These are phyloP conservation scores for Colletotrichum eleusines DNA, from an alignment of 2,329 filamentous ascomycete genomes.

Conservation along the genomic window DNA sequence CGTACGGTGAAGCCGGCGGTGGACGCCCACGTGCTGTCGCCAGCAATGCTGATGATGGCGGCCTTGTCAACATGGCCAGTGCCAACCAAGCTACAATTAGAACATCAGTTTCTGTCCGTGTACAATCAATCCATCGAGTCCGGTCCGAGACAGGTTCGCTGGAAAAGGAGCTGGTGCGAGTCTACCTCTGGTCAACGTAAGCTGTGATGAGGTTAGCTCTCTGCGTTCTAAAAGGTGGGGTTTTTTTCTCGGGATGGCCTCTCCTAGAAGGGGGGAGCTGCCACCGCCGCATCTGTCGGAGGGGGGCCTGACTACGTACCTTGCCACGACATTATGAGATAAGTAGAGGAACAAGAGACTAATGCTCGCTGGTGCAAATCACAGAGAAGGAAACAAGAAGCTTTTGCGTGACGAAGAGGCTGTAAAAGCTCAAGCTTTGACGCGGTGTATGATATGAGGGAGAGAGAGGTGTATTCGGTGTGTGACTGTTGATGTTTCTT, in stretches of 20 bases:
- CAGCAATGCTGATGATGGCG: constrained; percentile 84
- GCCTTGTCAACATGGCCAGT: constrained; percentile 85
- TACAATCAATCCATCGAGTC: constrained; percentile 11
- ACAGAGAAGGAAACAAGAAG: constrained; percentile 36
- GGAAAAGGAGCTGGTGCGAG: constrained; percentile 21
- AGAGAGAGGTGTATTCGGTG: constrained; percentile 25
- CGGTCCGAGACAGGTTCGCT: constrained; percentile 4
- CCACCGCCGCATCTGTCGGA: constrained; percentile 30
- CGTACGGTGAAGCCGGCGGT: constrained; percentile 79
- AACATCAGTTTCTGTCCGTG: constrained; percentile 24
- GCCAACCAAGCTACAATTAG: constrained; percentile 76
- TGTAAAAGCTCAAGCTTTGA: constrained; percentile 37
- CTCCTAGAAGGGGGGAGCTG: constrained; percentile 11
- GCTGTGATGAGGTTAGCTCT: constrained; percentile 55
- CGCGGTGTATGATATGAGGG: constrained; percentile 40
- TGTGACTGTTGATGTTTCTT: constrained; percentile 41
- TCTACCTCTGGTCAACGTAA: constrained; percentile 66
- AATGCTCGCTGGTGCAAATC: constrained; percentile 40
- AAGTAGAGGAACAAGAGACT: constrained; percentile 31
- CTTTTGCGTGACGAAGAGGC: constrained; percentile 35
- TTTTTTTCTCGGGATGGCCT: constrained; percentile 25
- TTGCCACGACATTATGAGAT: constrained; percentile 78
- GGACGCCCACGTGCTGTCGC: constrained; percentile 83
- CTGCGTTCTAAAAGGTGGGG: constrained; percentile 37
- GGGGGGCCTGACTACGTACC: constrained; percentile 58